Evolutionary conservation across 495 filamentous ascomycete species (phyloP).

Genomic region (Neurospora sublineolata): DNA sequence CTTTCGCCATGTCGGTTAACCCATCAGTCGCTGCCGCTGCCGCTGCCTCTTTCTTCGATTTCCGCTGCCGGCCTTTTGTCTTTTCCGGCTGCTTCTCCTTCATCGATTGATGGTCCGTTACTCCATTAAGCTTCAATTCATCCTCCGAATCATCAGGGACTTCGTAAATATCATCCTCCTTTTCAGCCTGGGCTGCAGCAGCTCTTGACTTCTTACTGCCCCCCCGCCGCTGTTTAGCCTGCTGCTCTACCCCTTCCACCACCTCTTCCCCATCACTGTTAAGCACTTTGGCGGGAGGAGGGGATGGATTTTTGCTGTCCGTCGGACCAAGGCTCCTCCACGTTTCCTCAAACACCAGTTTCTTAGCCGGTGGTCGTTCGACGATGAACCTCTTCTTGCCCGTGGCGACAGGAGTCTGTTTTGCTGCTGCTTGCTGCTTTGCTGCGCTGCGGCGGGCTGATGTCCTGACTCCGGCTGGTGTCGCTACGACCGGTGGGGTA

Average conservation of each 20-base stretch:
- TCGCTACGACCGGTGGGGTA: neutral
- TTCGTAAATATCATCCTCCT: slow-evolving; percentile 23
- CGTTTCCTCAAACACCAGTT: neutral
- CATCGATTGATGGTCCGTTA: neutral
- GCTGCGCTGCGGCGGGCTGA: neutral
- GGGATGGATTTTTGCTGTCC: neutral
- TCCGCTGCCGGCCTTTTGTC: neutral
- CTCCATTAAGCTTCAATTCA: slow-evolving; percentile 13
- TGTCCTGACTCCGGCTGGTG: neutral
- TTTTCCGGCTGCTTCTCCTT: neutral
- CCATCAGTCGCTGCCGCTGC: neutral
- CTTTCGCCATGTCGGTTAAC: neutral
- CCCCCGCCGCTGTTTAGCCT: neutral
- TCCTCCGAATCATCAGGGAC: slow-evolving; percentile 30
- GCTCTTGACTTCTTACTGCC: neutral
- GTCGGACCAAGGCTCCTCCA: neutral
- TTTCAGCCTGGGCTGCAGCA: neutral
- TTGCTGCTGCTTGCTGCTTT: neutral
- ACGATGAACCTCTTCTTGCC: neutral
- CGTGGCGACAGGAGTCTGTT: neutral
- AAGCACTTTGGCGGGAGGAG: neutral
- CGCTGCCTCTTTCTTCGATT: neutral
- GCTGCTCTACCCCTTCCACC: neutral
- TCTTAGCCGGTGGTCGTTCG: neutral
- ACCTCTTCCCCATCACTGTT: neutral